These are phyloP conservation scores for Thalassiosira exigua DNA, from an alignment of 352 stramenopile genomes.

Conservation along the genomic window DNA sequence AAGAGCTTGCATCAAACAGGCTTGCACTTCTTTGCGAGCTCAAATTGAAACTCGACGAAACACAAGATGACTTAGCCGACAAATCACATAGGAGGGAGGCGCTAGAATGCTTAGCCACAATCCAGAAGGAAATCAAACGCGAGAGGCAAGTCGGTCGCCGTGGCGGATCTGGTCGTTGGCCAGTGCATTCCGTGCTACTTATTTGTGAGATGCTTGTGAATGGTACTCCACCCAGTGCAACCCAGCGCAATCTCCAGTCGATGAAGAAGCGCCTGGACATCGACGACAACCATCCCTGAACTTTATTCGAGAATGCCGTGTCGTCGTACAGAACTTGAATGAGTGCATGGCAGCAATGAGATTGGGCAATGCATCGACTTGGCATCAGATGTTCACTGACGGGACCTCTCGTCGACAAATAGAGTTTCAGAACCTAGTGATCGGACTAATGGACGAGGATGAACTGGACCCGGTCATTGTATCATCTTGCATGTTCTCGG, in stretches of 20 bases:
- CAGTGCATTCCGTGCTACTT: not conserved
- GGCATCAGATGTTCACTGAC: not conserved
- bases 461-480: slow-evolving; percentile 29
- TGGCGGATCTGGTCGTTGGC: no score
- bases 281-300: not conserved
- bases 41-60: no score
- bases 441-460: slow-evolving; percentile 28
- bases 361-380: not conserved
- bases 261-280: not conserved
- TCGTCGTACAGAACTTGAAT: slow-evolving; percentile 9
- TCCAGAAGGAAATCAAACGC: no score
- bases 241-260: slow-evolving; percentile 1
- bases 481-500: slow-evolving; percentile 34
- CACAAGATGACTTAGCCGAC: no score
- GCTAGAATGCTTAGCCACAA: no score
- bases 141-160: no score
- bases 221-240: not conserved
- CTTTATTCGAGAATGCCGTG: slow-evolving; percentile 9
- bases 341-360: slow-evolving; percentile 2
- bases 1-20: no score
- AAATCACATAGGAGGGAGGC: no score
- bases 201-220: slow-evolving; percentile 24
- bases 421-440: slow-evolving; percentile 30
- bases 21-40: no score
- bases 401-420: not conserved